phyloP scores from a whole-genome alignment of 805 yeast genomes.

The Cyberlindnera misumaiensis region DNA sequence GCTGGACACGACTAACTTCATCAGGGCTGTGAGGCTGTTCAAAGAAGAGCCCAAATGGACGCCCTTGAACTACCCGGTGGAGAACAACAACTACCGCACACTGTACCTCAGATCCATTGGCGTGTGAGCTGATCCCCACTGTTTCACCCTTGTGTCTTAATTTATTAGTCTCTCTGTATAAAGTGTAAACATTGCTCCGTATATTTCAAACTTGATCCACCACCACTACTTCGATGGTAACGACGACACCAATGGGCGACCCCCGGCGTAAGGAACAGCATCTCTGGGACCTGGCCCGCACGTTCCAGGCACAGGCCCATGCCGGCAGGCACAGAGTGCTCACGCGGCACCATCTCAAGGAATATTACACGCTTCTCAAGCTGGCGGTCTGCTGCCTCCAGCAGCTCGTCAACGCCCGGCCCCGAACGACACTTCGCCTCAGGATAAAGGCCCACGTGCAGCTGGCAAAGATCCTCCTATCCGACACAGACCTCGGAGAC shows the following conservation, averaged over 20 bases:
- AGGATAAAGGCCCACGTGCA: conserved; percentile 21
- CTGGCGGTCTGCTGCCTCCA: conserved; percentile 23
- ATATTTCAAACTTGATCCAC: too few species aligned
- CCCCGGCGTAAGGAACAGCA: conserved; percentile 7
- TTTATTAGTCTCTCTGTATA: background rate
- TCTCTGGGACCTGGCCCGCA: conserved; percentile 5
- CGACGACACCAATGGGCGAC: too few species aligned
- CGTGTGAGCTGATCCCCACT: conserved; percentile 4
- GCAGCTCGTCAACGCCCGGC: conserved; percentile 17
- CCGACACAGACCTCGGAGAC: conserved; percentile 3
- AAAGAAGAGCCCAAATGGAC: conserved; percentile 97
- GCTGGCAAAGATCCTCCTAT: conserved; percentile 23
- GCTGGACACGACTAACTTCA: conserved; percentile 51
- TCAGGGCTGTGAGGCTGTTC: conserved; percentile 77
- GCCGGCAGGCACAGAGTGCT: conserved; percentile 7
- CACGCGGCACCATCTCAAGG: conserved; percentile 20
- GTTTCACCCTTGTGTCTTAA: too few species aligned
- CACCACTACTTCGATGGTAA: too few species aligned
- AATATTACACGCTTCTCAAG: conserved; percentile 27
- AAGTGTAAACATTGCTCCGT: too few species aligned
- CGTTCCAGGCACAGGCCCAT: conserved; percentile 10
- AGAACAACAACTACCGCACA: conserved; percentile 34
- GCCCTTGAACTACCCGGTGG: conserved; percentile 68
- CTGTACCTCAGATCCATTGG: conserved; percentile 34
- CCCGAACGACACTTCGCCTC: conserved; percentile 21